A percentile compares a stretch with the other conserved stretches of the same genome.
Conservation (phyloP, 106 monocot species). For the Alisma plantagoaquatica region DNA sequence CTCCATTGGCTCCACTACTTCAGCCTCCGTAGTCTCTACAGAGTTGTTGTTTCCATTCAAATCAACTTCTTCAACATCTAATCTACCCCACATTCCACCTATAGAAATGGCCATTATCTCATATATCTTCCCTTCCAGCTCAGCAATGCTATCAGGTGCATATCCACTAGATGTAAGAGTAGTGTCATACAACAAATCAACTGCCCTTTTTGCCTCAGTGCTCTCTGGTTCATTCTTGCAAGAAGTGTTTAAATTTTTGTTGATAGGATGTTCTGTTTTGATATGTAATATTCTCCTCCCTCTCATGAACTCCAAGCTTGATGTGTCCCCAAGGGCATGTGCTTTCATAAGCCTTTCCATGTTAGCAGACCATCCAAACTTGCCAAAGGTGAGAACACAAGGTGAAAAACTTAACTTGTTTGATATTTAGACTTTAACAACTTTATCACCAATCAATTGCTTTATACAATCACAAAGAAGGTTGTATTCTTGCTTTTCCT, state of each 20-base stretch:
- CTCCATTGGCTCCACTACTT: conserved; percentile 88
- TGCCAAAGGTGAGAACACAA: conserved; percentile 94
- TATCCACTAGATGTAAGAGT: conserved; percentile 94
- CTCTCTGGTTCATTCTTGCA: conserved; percentile 85
- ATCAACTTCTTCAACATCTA: conserved; percentile 30
- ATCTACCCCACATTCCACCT: conserved; percentile 94
- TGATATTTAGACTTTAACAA: conserved; percentile 89
- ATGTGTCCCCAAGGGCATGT: conserved; percentile 85
- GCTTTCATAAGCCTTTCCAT: conserved; percentile 99
- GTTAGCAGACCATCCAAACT: conserved; percentile 97
- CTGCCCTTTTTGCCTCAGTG: conserved; percentile 75
- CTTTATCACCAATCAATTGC: conserved; percentile 91
- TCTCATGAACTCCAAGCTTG: conserved; percentile 95
- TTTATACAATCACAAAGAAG: conserved; percentile 96
- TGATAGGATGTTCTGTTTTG: conserved; percentile 85
- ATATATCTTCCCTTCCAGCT: conserved; percentile 82
- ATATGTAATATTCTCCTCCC: conserved; percentile 86
- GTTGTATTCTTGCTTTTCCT: conserved; percentile 73
- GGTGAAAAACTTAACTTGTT: conserved; percentile 90
- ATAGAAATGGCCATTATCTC: conserved; percentile 99
- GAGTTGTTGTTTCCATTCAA: conserved; percentile 10
- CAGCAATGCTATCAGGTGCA: conserved; percentile 95
- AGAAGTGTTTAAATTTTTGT: conserved; percentile 84
- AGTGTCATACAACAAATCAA: conserved; percentile 84
- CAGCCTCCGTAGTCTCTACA: conserved; percentile 31